Base-by-base conservation (phyloP, 257 asterid genomes). In the Nicotiana attenuata region DNA sequence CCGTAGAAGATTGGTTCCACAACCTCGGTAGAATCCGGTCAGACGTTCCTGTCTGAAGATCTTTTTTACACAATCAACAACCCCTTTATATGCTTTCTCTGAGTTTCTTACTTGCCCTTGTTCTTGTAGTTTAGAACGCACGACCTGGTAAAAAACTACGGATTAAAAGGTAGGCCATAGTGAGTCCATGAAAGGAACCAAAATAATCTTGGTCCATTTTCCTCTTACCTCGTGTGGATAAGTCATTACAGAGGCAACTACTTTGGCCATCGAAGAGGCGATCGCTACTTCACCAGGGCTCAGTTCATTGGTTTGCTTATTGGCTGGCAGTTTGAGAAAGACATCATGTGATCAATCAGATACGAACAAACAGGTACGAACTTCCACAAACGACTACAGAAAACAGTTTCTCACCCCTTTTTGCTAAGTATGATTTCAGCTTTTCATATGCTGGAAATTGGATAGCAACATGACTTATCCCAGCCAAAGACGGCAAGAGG, bases 371-470 rank as follows among this genome's bases (percentile, higher is more conserved):
- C 29, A 69, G 19, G 20, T 5, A 63, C 33, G 50, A 31, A 82
- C 60, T 78, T 71, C 59, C 19, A 3, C 24, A 24, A 47, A 35
- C 26, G 41, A 73, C 15, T 6, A 73, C 24, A 73, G 24, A 50
- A 53, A 50, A 26, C 38, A 66, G 73, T 47, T 38, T 81, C 88
- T 87, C 84, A 96, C 99, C 91, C 84, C 83, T 90, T 86, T 85
- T 86, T 57, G 98, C 98, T 81, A 96, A 88, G 94, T 88, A 90
- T 79, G 78, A 86, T 84, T 96, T 96, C 65, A 93, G 88, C 87
- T 93, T 91, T 85, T 96, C 99, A 81, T 96, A 96, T 17, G 97
- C 88, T 35, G 99, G 99, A 88, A 96, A 96, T 76, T 96, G 99
- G 89, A 96, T 96, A 57, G 98, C 98, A 75, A 94, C 99, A 47